Evolutionary conservation across 208 protist genomes (phyloP).

Genomic region (Leishmania tarentolae): DNA sequence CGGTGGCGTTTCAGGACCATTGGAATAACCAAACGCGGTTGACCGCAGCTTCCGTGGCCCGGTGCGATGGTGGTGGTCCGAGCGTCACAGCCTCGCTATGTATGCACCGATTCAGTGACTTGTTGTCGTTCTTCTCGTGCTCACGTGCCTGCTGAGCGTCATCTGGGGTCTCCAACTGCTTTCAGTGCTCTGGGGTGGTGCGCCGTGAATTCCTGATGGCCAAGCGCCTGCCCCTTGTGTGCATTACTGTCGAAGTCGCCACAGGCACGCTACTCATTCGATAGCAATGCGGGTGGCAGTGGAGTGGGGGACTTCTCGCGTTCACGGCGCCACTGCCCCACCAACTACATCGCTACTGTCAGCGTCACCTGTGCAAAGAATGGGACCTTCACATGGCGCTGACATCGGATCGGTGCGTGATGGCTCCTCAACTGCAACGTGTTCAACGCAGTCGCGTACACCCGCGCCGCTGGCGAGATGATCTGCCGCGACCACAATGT

Average conservation of each 20-base stretch:
- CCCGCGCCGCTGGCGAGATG: slow-evolving; percentile 14
- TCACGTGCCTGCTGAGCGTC: slow-evolving; percentile 42
- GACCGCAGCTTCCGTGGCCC: neutral
- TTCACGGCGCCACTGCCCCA: slow-evolving; percentile 36
- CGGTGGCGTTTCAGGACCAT: neutral
- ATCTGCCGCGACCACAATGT: slow-evolving; percentile 39
- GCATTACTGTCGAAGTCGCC: slow-evolving; percentile 32
- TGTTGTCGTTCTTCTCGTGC: slow-evolving; percentile 32
- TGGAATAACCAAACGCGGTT: neutral
- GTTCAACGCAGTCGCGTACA: slow-evolving; percentile 35
- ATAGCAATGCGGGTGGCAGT: slow-evolving; percentile 55
- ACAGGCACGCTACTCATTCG: slow-evolving; percentile 35
- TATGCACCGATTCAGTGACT: slow-evolving; percentile 66
- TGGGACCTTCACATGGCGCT: slow-evolving; percentile 19
- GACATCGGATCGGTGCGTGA: slow-evolving; percentile 31
- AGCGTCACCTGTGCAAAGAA: slow-evolving; percentile 27
- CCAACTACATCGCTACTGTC: slow-evolving; percentile 36
- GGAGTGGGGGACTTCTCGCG: slow-evolving; percentile 69
- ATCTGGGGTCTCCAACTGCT: slow-evolving; percentile 36
- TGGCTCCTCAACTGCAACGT: neutral
- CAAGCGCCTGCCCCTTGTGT: slow-evolving; percentile 21
- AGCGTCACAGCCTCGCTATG: slow-evolving; percentile 44
- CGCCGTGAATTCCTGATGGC: neutral
- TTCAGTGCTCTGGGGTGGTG: slow-evolving; percentile 11
- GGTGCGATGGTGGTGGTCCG: slow-evolving; percentile 24